Percentiles rank a stretch among this genome's conserved stretches.
phyloP scores from a whole-genome alignment of 2,329 filamentous ascomycete species.

The Paecilomyces sp. region DNA sequence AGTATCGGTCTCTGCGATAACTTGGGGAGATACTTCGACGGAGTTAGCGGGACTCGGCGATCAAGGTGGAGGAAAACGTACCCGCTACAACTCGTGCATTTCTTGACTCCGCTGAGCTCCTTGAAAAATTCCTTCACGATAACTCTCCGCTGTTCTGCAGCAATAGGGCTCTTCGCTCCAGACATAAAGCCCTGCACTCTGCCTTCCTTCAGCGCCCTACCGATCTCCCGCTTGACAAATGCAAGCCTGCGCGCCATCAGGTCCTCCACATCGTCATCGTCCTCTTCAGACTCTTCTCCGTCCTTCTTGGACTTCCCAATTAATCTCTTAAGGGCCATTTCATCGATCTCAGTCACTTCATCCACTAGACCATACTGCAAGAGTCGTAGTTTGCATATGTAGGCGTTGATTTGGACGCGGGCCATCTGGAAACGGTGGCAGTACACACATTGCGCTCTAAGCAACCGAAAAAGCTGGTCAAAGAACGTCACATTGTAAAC shows the following conservation, averaged over 20 bases:
- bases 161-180: slow-evolving; percentile 72
- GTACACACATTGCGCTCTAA: slow-evolving; percentile 83
- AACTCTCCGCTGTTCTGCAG: slow-evolving; percentile 65
- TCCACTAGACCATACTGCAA: slow-evolving; percentile 76
- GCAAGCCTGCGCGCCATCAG: slow-evolving; percentile 51
- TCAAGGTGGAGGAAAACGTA: slow-evolving; percentile 20
- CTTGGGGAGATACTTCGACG: slow-evolving; percentile 61
- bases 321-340: slow-evolving; percentile 38
- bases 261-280: slow-evolving; percentile 49
- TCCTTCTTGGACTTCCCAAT: slow-evolving; percentile 40
- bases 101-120: slow-evolving; percentile 60
- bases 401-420: slow-evolving; percentile 69
- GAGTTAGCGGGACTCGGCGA: slow-evolving; percentile 1
- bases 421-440: slow-evolving; percentile 80
- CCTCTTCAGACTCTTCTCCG: slow-evolving; percentile 57
- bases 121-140: slow-evolving; percentile 77
- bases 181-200: slow-evolving; percentile 33
- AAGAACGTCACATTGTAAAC: slow-evolving; percentile 97
- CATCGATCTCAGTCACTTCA: slow-evolving; percentile 56
- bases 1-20: slow-evolving; percentile 82
- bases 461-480: slow-evolving; percentile 77
- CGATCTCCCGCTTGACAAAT: slow-evolving; percentile 69
- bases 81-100: slow-evolving; percentile 60
- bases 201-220: slow-evolving; percentile 46
- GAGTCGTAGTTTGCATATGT: slow-evolving; percentile 75